Percentiles rank a stretch among this genome's conserved stretches.
phyloP scores from a whole-genome alignment of 2,329 filamentous ascomycete species.

The Ophiostoma angusticollis region DNA sequence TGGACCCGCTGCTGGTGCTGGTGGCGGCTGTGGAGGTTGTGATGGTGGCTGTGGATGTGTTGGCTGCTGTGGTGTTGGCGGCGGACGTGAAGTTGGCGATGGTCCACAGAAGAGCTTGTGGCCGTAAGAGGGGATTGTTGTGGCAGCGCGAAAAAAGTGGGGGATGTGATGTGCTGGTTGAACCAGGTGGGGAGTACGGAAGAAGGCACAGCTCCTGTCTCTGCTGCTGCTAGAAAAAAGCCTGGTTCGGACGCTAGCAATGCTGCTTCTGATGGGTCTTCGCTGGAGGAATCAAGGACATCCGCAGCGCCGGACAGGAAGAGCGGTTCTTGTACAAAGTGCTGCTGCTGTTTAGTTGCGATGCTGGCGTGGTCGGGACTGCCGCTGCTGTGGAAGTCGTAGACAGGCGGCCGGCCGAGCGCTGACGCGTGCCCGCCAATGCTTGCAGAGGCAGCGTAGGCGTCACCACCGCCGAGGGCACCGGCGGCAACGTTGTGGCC shows the following conservation, averaged over 20 bases:
- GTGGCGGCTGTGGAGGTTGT: conserved; percentile 12
- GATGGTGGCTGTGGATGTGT: conserved; percentile 9
- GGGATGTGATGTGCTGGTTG: too few species aligned
- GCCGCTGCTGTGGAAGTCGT: background rate
- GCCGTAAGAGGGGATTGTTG: background rate
- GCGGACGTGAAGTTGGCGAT: conserved; percentile 1
- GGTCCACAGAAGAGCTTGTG: background rate
- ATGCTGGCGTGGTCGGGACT: background rate
- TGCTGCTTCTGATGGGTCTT: too few species aligned
- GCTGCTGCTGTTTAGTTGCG: background rate
- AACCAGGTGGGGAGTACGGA: too few species aligned
- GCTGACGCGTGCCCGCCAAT: too few species aligned
- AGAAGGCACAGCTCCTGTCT: too few species aligned
- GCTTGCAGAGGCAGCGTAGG: too few species aligned
- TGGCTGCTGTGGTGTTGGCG: conserved; percentile 2
- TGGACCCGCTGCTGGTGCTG: conserved; percentile 10
- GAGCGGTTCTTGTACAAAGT: too few species aligned
- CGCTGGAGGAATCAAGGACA: too few species aligned
- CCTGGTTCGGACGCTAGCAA: too few species aligned
- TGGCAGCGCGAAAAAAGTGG: conserved; percentile 2
- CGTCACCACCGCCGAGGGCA: background rate
- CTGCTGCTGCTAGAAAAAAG: too few species aligned
- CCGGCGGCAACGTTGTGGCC: too few species aligned
- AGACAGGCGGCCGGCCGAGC: background rate
- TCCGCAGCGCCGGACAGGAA: too few species aligned